Evolutionary conservation across 73 alveolate species (phyloP), one percentile per base, ranked within the genome.

Genomic region (Paramecium primaurelia): DNA sequence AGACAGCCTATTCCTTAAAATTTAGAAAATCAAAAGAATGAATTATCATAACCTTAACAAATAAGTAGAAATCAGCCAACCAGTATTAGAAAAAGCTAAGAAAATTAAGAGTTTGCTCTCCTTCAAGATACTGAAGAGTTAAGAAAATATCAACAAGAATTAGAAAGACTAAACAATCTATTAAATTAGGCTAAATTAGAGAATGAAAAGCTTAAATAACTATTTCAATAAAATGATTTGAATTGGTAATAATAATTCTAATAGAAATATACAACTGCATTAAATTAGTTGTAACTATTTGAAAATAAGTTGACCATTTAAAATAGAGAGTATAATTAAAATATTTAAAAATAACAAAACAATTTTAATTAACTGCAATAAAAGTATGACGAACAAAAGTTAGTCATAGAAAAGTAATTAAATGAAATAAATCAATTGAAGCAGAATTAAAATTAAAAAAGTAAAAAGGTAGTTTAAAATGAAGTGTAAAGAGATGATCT

Each of bases 171-270:
- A 54, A 54, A 54, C 2, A 11, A 54, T 14, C 32, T 54, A 14
- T 54, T 54, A 54, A 22, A 18, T 14, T 54, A 54, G n/a, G 22
- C 32, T n/a, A 54, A 54, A 54, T 54, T 14, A 18, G 83, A 64
- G 14, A 64, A 64, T 64, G 83, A 64, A 26, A 34, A 64, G 26
- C 25, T 64, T 11, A 64, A 34, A 7, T 49, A 64, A 64, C 30
- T 16, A 2, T 64, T 10, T 12, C 11, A 34, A 64, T 3, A 64
- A 22, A 64, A 64, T 64, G 83, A 64, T 64, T 64, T 64, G 47
- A 64, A 64, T 64, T 64, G 83, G 83, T 18, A 64, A 64, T 26
- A 64, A 26, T 64, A 64, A 64, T 64, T 64, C 83, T 64, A 64
- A 64, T 64, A 26, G 30, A 64, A 64, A 64, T 64, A 64, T 26